A percentile compares a stretch with the other conserved stretches of the same genome.
Evolutionary conservation across 805 yeast species (phyloP).

Genomic region (Candida endomychidarum): DNA sequence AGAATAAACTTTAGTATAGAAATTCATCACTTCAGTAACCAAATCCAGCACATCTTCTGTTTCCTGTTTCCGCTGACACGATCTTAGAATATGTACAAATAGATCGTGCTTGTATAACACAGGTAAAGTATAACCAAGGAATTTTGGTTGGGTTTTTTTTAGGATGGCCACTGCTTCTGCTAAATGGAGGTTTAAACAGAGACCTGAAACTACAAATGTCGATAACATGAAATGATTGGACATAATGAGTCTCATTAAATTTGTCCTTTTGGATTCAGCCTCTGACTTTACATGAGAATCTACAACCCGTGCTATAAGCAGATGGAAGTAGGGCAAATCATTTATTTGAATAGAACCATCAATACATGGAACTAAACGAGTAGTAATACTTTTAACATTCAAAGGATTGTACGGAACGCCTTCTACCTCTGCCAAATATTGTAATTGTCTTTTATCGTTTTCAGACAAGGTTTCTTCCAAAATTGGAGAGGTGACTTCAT

Average conservation of each 20-base stretch:
- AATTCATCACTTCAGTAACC: slow-evolving; percentile 11
- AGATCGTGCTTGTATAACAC: slow-evolving; percentile 16
- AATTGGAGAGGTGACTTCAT: slow-evolving; percentile 12
- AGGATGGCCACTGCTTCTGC: slow-evolving; percentile 28
- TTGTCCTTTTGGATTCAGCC: slow-evolving; percentile 5
- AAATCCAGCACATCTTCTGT: background rate
- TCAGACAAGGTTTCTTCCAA: slow-evolving; percentile 8
- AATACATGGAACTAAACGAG: slow-evolving; percentile 23
- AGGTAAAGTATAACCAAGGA: slow-evolving; percentile 10
- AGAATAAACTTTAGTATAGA: slow-evolving; percentile 11
- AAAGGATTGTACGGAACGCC: slow-evolving; percentile 23
- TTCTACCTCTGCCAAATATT: background rate
- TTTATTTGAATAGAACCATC: slow-evolving; percentile 25
- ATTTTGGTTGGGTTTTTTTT: slow-evolving; percentile 18
- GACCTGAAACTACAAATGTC: slow-evolving; percentile 26
- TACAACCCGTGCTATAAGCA: slow-evolving; percentile 20
- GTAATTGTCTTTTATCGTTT: slow-evolving; percentile 15
- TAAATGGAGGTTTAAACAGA: slow-evolving; percentile 25
- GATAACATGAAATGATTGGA: slow-evolving; percentile 27
- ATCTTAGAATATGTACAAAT: slow-evolving; percentile 14
- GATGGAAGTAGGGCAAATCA: slow-evolving; percentile 34
- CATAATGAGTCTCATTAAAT: slow-evolving; percentile 17
- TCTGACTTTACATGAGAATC: slow-evolving; percentile 16
- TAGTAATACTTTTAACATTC: slow-evolving; percentile 18
- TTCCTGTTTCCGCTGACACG: slow-evolving; percentile 9